These are phyloP conservation scores for Saturnispora diversa DNA, from an alignment of 805 yeast species.

Conservation along the genomic window DNA sequence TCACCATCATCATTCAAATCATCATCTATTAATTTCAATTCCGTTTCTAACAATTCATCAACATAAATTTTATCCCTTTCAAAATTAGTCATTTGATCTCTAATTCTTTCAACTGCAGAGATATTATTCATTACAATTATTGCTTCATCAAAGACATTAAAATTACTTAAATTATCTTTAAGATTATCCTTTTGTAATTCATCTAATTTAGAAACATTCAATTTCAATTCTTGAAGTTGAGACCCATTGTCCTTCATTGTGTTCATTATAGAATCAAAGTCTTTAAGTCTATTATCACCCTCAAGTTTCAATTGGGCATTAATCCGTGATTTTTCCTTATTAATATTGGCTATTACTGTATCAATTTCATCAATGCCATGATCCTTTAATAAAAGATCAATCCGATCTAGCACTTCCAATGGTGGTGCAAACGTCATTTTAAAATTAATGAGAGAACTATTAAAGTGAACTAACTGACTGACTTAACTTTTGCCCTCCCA, in stretches of 20 bases:
- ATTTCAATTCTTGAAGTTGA: constrained; percentile 44
- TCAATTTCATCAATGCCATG: constrained; percentile 32
- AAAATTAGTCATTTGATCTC: constrained; percentile 52
- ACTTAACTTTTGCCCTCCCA: no score
- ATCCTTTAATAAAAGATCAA: constrained; percentile 1
- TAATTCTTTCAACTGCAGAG: constrained; percentile 57
- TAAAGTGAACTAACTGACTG: no score
- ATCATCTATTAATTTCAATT: constrained; percentile 19
- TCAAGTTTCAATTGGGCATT: constrained; percentile 69
- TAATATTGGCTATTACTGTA: constrained; percentile 44
- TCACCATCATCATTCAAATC: constrained; percentile 15
- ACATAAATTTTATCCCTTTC: constrained; percentile 43
- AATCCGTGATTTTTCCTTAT: constrained; percentile 63
- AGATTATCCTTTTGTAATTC: constrained; percentile 36
- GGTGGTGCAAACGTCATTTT: constrained; percentile 6
- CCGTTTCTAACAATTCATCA: constrained; percentile 44
- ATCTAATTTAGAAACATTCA: constrained; percentile 26
- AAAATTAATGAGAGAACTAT: no score
- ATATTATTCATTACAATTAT: constrained; percentile 66
- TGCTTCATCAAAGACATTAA: constrained; percentile 59
- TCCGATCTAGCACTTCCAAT: neutral
- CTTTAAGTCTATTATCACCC: constrained; percentile 40
- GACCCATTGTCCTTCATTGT: constrained; percentile 28
- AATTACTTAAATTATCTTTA: constrained; percentile 52
- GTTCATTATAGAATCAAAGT: constrained; percentile 19